These are phyloP conservation scores for Fusarium sp. DNA, from an alignment of 2,329 filamentous ascomycete species.

Conservation along the genomic window DNA sequence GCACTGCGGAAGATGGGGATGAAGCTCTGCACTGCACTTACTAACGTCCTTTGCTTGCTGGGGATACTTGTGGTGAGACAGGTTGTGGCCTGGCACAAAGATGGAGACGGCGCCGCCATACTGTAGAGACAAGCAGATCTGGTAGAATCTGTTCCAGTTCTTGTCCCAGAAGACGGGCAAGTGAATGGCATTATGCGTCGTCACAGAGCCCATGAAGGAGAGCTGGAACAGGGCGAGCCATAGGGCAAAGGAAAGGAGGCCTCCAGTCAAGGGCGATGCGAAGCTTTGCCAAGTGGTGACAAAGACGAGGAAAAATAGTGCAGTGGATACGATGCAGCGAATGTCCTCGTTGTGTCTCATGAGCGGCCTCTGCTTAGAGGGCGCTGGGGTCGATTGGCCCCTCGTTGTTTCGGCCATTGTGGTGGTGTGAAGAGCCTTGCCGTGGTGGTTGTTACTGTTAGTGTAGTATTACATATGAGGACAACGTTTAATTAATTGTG, in stretches of 20 bases:
- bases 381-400: neutral
- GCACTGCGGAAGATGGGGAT: neutral
- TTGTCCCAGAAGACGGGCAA: constrained; percentile 16
- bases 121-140: constrained; percentile 24
- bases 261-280: constrained; percentile 8
- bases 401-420: constrained; percentile 1
- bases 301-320: constrained; percentile 23
- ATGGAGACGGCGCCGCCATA: constrained; percentile 21
- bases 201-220: constrained; percentile 22
- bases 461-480: neutral
- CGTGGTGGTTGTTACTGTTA: neutral
- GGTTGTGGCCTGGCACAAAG: constrained; percentile 22
- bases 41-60: constrained; percentile 26
- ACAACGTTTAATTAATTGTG: neutral
- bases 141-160: constrained; percentile 28
- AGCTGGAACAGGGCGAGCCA: constrained; percentile 24
- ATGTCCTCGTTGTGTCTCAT: constrained; percentile 19
- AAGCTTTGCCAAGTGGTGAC: constrained; percentile 19
- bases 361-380: neutral
- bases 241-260: constrained; percentile 10
- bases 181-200: constrained; percentile 24
- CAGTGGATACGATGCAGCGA: constrained; percentile 17
- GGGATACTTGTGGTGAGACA: constrained; percentile 28
- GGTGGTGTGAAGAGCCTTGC: constrained; percentile 1
- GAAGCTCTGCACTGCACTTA: constrained; percentile 17